Conservation (phyloP, 306 rosid genomes). For the Medicago lupulina region DNA sequence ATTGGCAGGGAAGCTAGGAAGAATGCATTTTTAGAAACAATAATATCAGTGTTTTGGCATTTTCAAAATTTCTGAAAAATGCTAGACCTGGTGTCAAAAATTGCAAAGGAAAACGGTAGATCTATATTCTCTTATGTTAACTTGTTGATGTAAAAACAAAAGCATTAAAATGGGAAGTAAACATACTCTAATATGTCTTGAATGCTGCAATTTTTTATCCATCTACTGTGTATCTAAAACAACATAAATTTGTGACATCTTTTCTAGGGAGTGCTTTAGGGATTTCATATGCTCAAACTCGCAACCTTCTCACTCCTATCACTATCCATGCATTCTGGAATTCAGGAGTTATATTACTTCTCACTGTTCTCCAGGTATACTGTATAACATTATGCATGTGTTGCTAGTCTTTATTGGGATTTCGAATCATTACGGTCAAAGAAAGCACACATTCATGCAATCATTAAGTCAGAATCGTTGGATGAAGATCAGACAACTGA, state of each 20-base stretch:
- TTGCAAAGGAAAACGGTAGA: too few species aligned
- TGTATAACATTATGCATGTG: not conserved
- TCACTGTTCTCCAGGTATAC: conserved; percentile 85
- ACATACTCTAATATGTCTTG: not conserved
- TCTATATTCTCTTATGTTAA: too few species aligned
- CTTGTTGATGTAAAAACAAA: too few species aligned
- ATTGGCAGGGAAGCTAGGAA: too few species aligned
- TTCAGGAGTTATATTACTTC: conserved; percentile 89
- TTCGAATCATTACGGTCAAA: not conserved
- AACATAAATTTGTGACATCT: conserved; percentile 36
- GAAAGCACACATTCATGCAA: not conserved
- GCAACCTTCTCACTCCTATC: conserved; percentile 92
- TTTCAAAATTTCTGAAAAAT: too few species aligned
- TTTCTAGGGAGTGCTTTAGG: conserved; percentile 82
- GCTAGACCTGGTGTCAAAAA: too few species aligned
- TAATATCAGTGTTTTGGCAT: too few species aligned
- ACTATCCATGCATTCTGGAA: conserved; percentile 96
- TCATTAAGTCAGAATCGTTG: not conserved
- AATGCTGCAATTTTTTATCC: conserved; percentile 24
- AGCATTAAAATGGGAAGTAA: too few species aligned
- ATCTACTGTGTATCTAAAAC: conserved; percentile 7
- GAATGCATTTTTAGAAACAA: too few species aligned
- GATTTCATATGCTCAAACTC: conserved; percentile 96
- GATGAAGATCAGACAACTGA: not conserved
- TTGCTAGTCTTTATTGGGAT: not conserved